Evolutionary conservation across 1,284 basidiomycete genomes (phyloP), one percentile per base, ranked within the genome.

Genomic region (Sanghuangporus sanghuang): DNA sequence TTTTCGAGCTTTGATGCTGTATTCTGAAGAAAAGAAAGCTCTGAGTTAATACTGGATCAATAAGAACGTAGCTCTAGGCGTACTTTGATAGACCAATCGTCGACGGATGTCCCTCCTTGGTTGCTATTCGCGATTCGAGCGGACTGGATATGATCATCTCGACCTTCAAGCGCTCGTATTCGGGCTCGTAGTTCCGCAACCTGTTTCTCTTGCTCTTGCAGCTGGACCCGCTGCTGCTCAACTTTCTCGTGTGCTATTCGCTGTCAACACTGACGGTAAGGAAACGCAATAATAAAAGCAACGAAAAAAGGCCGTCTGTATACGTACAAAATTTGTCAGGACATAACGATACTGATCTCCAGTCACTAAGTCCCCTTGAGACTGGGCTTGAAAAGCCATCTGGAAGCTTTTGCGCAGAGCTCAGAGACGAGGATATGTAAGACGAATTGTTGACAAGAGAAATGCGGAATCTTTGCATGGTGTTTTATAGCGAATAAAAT

Each of bases 211-310:
- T 93, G 91, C 71, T 91, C 87, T 69, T 92, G 86, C 44, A 93
- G 81, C 68, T 93, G 90, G 3, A 72, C 69, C 6, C 91, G 79
- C 70, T 93, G 90, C 68, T 89, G 84, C 70, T 93, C 91, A 67
- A 93, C 91, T 73, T 90, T 90, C 73, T 92, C 86, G 77, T 93
- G 91, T 21, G 91, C 91, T 72, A 93, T 87, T 63, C 89, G 83
- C 89, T 92, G 72, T 23, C 56, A 54, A 54, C 49, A 35, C 42
- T 27, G 18, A 14, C 55, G 3, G 35, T 52, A 36, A 56, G 48
- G 52, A 53, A 52, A 57, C 23, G 52, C 16, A 9, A 6, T 6
- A 46, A 46, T 12, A 23, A 1, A 1, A 23, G 16, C 3, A 32
- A 36, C 2, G 27, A 18, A 38, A 36, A 52, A 21, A 14, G 53